Conservation (phyloP, 2,329 filamentous ascomycete species). For the Xylaria sp. region DNA sequence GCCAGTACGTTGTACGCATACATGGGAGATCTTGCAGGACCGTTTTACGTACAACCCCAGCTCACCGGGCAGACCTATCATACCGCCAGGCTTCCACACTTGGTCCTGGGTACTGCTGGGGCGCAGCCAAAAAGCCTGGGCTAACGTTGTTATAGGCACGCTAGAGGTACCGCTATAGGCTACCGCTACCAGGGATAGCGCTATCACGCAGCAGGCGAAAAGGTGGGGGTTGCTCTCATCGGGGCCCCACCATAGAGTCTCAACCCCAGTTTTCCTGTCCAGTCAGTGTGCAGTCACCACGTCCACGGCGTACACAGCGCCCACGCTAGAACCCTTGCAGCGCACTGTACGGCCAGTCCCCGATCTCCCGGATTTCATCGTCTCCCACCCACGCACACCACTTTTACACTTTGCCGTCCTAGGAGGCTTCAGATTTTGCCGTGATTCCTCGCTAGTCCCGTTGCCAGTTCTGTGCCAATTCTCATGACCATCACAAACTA, state of each 20-base stretch:
- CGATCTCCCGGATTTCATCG: slow-evolving; percentile 50
- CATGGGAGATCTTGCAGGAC: slow-evolving; percentile 20
- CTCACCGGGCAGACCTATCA: slow-evolving; percentile 19
- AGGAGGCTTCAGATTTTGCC: slow-evolving; percentile 36
- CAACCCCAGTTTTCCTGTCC: slow-evolving; percentile 28
- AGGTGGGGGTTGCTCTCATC: slow-evolving; percentile 30
- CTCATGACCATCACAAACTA: slow-evolving; percentile 28
- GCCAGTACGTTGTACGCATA: not conserved
- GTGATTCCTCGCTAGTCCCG: slow-evolving; percentile 28
- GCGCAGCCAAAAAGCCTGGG: slow-evolving; percentile 10
- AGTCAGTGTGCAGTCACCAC: not conserved
- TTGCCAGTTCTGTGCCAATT: slow-evolving; percentile 13
- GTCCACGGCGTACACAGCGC: not conserved
- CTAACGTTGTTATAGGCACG: slow-evolving; percentile 10
- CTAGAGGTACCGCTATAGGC: slow-evolving; percentile 11
- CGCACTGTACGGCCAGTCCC: slow-evolving; percentile 43
- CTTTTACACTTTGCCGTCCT: slow-evolving; percentile 16
- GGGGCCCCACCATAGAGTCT: slow-evolving; percentile 23
- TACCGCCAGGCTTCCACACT: not conserved
- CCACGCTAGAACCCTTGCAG: slow-evolving; percentile 36
- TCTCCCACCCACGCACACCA: slow-evolving; percentile 24
- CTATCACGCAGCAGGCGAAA: slow-evolving; percentile 30
- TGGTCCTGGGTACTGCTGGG: slow-evolving; percentile 2
- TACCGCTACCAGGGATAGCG: slow-evolving; percentile 17
- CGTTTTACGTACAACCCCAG: slow-evolving; percentile 17